Base-by-base conservation (phyloP, 331 rosid genomes). In the Spiraea crenata region DNA sequence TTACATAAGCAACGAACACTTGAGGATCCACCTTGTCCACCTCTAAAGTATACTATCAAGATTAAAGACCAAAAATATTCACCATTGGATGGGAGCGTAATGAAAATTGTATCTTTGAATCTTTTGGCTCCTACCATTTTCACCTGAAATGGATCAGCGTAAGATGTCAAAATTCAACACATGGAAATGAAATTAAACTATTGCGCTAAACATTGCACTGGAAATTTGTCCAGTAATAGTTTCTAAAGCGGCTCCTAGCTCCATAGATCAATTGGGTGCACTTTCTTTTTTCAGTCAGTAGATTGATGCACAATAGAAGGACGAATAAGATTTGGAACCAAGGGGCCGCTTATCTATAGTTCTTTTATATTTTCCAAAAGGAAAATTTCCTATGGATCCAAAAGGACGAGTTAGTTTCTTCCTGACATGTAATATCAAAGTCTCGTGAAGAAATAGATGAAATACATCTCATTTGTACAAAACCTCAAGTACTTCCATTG, bases 71-170 rank as follows among this genome's bases (percentile, higher is more conserved):
- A 71, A 37, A 73, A 50, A 16, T 57, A 38, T 65, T 81, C 76
- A 90, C 99, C 97, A 45, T 74, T 93, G 44, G 97, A 83, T 8
- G 97, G 97, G 50, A 91, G 92, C 10, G 85, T 84, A 79, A 93
- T 77, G 77, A 79, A 73, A 74, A 91, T 84, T 74, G 79, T 85
- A 73, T 89, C 96, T 65, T 70, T 55, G 79, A 93, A 87, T 74
- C 82, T 84, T 77, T 86, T 73, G 41, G 59, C 66, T 67, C 85
- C 83, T 57, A 82, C 72, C 77, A 83, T 80, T 87, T 75, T 77
- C 73, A 93, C 87, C 99, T 93, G 80, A 63, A 76, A 79, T 0
- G 69, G 60, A 75, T 55, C 59, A 35, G 12, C 12, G 10, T 57
- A 63, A 9, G 54, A 60, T 14, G 17, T 65, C 39, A 38, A 51